Base-by-base conservation (phyloP, 2,329 filamentous ascomycete genomes). In the Cercospora janseana region DNA sequence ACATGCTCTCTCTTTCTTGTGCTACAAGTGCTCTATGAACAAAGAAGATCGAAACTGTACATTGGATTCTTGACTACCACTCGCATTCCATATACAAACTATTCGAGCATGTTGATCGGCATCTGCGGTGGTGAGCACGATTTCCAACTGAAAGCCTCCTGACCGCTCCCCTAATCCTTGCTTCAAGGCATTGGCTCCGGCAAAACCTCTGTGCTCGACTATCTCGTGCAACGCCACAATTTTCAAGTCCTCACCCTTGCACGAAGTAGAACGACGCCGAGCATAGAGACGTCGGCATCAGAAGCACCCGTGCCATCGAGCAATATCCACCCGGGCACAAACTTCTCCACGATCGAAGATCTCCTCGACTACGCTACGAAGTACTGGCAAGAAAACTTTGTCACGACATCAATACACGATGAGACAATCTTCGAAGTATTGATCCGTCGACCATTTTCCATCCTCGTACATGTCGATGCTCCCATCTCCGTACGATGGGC, bases 391-490 rank as follows among this genome's bases (percentile, higher is more conserved):
- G 79, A 85, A 50, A 82, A 84, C 48, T 98, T 87, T 80, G 88
- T 97, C 12, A 93, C 85, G 2, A 93, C 87, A 3, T 86, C 93
- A 65, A 83, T 96, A 56, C 81, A 83, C 72, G 82, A 84, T 59
- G 86, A 90, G 60, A 68, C 70, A 2, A 79, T 85, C 6, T 79
- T 95, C 4, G 88, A 96, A 12, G 78, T 83, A 18, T 82, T 96
- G 43, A 74, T 84, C 52, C 79, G 85, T 15, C 81, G 93, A 6
- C 93, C 93, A 1, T 96, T 95, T 74, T 97, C 97, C 75, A 79
- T 98, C 42, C 81, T 97, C 26, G 76, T 98, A 64, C 92, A 88
- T 67, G 83, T 97, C 40, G 92, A 97, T 69, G 92, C 91, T 4
- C 93, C 93, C 1, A 78, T 96, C 37, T 86, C 81, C 42, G 76